Evolutionary conservation across 345 rosid genomes (phyloP).

Genomic region (Hibiscus syriacus): DNA sequence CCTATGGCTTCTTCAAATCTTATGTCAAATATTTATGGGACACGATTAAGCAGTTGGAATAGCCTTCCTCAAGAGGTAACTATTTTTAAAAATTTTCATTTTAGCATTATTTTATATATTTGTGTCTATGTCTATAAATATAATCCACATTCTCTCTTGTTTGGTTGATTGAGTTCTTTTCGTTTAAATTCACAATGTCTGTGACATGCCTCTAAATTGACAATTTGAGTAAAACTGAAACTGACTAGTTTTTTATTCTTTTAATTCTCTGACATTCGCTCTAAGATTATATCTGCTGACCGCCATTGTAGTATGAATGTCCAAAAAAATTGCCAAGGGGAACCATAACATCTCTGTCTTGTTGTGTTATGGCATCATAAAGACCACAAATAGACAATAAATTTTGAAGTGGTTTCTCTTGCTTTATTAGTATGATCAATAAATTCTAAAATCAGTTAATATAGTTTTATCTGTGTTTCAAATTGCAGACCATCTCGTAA

Average conservation of each 20-base stretch:
- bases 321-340: neutral
- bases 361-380: too few relatives aligned
- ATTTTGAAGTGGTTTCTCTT: neutral
- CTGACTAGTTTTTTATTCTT: neutral
- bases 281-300: neutral
- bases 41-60: conserved; percentile 73
- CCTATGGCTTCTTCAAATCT: conserved; percentile 93
- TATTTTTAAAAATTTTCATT: conserved; percentile 1
- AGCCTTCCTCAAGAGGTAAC: conserved; percentile 74
- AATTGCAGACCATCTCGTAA: neutral
- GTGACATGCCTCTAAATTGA: conserved; percentile 6
- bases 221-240: neutral
- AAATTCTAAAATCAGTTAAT: neutral
- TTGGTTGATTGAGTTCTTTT: neutral
- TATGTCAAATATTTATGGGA: conserved; percentile 55
- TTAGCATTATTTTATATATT: neutral
- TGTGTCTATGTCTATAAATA: too few relatives aligned
- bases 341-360: neutral
- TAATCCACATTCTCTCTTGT: neutral
- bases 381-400: neutral
- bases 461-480: too few relatives aligned
- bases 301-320: neutral
- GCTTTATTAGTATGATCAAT: neutral
- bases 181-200: neutral
- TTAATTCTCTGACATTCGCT: neutral